phyloP scores from a whole-genome alignment of 2,329 filamentous ascomycete genomes.

The Achaetomium macrosporum region DNA sequence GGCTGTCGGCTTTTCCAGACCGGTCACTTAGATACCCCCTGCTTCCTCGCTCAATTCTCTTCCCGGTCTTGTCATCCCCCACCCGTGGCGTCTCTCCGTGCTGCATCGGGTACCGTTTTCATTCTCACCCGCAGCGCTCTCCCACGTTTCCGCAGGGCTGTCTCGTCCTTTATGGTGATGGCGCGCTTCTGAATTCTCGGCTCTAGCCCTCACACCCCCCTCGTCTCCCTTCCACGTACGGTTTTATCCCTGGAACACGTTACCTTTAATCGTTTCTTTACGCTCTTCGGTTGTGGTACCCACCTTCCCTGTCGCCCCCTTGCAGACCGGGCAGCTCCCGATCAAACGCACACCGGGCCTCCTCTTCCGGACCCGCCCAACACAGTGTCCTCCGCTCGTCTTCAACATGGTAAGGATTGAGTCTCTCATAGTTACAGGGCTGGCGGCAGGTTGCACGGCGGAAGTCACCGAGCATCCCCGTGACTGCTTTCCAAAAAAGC shows the following conservation, averaged over 20 bases:
- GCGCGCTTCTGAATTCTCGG: conserved; percentile 24
- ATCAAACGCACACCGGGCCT: conserved; percentile 19
- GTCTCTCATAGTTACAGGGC: conserved; percentile 32
- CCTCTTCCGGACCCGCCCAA: conserved; percentile 28
- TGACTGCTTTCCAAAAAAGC: conserved; percentile 12
- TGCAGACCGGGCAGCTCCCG: conserved; percentile 21
- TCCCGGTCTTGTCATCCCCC: conserved; percentile 14
- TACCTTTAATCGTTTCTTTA: conserved; percentile 17
- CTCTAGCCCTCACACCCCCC: conserved; percentile 11
- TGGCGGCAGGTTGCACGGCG: conserved; percentile 40
- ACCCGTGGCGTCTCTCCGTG: conserved; percentile 9
- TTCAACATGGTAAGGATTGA: conserved; percentile 45
- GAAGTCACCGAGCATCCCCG: conserved; percentile 34
- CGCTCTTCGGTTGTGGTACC: conserved; percentile 8
- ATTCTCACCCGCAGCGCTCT: conserved; percentile 16
- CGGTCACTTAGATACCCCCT: conserved; percentile 8
- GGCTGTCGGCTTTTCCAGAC: conserved; percentile 15
- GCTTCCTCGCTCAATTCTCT: not conserved
- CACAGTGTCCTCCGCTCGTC: conserved; percentile 26
- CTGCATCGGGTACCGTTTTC: conserved; percentile 21
- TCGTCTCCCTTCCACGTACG: conserved; percentile 7
- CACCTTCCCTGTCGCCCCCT: conserved; percentile 11
- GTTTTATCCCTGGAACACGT: conserved; percentile 15
- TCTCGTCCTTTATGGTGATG: conserved; percentile 19
- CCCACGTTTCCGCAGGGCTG: conserved; percentile 13